A percentile compares a stretch with the other conserved stretches of the same genome.
Conservation (phyloP, 164 flowering plant species). For the Echeveria elegans region DNA sequence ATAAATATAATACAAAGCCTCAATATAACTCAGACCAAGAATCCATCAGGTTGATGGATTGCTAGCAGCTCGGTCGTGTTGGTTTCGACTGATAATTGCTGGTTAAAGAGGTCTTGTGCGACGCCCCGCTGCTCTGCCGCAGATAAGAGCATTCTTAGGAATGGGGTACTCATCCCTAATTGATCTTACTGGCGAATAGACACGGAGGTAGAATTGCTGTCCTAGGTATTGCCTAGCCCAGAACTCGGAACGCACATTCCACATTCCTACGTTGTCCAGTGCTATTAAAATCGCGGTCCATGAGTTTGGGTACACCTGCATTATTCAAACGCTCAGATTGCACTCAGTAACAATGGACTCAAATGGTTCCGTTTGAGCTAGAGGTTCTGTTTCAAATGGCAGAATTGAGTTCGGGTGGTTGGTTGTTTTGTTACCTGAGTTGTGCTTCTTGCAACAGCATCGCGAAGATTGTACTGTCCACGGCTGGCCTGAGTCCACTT, state of each 20-base stretch:
- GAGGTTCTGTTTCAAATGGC: not conserved
- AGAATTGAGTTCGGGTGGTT: not conserved
- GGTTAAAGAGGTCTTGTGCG: constrained; percentile 48
- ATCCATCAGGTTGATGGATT: not conserved
- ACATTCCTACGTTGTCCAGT: constrained; percentile 85
- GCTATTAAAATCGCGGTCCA: constrained; percentile 77
- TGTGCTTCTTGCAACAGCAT: constrained; percentile 65
- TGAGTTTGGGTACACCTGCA: constrained; percentile 78
- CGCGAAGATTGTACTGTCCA: constrained; percentile 62
- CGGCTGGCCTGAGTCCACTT: constrained; percentile 49
- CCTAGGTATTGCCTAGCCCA: constrained; percentile 91
- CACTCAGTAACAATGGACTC: not conserved
- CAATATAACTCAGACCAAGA: constrained; percentile 16
- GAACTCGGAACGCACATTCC: constrained; percentile 75
- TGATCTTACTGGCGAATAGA: constrained; percentile 49
- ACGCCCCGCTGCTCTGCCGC: constrained; percentile 59
- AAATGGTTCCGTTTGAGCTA: not conserved
- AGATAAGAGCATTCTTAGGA: constrained; percentile 72
- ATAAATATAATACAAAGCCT: constrained; percentile 8
- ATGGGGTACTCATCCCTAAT: constrained; percentile 73
- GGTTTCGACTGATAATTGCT: no score
- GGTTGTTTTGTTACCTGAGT: constrained; percentile 30
- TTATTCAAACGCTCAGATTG: not conserved
- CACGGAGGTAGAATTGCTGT: constrained; percentile 77
- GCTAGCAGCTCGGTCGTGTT: not conserved